Conservation (phyloP, 2,329 filamentous ascomycete species). For the Trichoderma breve region DNA sequence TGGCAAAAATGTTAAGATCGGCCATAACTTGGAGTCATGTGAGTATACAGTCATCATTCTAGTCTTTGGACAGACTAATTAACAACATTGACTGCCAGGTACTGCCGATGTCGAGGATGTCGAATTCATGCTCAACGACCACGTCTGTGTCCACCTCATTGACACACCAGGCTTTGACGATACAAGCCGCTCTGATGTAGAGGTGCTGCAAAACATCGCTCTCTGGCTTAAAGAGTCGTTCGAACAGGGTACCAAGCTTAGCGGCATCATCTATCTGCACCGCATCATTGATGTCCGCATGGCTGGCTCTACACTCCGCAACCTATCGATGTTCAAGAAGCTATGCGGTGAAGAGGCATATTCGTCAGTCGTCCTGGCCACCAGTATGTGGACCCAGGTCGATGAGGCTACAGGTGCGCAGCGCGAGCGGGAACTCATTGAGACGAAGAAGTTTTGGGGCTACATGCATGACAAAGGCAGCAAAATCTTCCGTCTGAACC, state of each 20-base stretch:
- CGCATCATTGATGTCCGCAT: neutral
- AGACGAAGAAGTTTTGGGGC: neutral
- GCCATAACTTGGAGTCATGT: neutral
- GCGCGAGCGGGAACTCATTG: neutral
- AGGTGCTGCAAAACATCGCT: neutral
- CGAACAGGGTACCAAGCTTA: accelerated
- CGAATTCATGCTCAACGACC: neutral
- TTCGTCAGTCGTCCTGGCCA: neutral
- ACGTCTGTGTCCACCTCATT: neutral
- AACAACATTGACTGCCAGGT: neutral
- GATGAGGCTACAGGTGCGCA: neutral
- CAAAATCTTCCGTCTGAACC: accelerated
- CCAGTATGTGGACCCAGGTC: neutral
- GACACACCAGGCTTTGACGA: neutral
- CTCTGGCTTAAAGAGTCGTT: neutral
- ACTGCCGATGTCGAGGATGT: neutral
- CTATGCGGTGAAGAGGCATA: neutral
- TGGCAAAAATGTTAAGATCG: neutral
- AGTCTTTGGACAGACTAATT: accelerated
- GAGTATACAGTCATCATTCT: neutral
- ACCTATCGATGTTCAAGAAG: neutral
- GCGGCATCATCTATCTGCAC: neutral
- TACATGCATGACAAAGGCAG: neutral
- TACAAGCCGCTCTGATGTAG: neutral
- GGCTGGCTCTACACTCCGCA: neutral